A percentile compares a stretch with the other conserved stretches of the same genome.
Evolutionary conservation across 1,139 yeast species (phyloP).

Genomic region (Candida sp.): DNA sequence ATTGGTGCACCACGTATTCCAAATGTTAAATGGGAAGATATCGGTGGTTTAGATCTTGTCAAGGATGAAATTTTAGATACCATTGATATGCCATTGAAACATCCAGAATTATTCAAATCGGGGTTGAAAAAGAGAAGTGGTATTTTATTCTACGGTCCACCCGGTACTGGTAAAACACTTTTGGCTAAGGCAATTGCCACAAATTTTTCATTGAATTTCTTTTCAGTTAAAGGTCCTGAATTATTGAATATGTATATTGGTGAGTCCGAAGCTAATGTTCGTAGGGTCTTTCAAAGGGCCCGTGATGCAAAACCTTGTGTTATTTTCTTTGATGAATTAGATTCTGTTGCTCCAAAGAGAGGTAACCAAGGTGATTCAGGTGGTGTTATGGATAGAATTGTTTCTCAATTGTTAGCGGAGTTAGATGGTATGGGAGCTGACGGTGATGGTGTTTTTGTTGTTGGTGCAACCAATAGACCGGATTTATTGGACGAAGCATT

Average conservation of each 20-base stretch:
- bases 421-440: slow-evolving; percentile 89
- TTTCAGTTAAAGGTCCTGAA: slow-evolving; percentile 96
- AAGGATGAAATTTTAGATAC: slow-evolving; percentile 94
- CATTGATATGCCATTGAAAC: slow-evolving; percentile 91
- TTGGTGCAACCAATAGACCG: slow-evolving; percentile 96
- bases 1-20: slow-evolving; percentile 98
- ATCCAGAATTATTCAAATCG: slow-evolving; percentile 82
- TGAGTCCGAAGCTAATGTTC: slow-evolving; percentile 95
- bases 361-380: slow-evolving; percentile 99
- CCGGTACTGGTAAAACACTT: slow-evolving; percentile 96
- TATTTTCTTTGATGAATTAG: slow-evolving; percentile 94
- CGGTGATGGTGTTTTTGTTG: slow-evolving; percentile 94
- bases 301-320: slow-evolving; percentile 98
- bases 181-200: slow-evolving; percentile 97
- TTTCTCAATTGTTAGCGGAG: slow-evolving; percentile 90
- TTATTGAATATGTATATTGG: slow-evolving; percentile 96
- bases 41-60: slow-evolving; percentile 86
- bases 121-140: slow-evolving; percentile 96
- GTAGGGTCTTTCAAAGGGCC: slow-evolving; percentile 90
- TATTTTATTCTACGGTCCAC: slow-evolving; percentile 93
- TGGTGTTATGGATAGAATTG: slow-evolving; percentile 98
- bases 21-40: slow-evolving; percentile 92
- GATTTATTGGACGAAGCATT: slow-evolving; percentile 93
- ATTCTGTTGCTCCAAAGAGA: slow-evolving; percentile 96
- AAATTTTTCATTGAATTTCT: slow-evolving; percentile 87